Base-by-base conservation (phyloP, 1,139 yeast genomes). In the Debaryomyces robertsiae region DNA sequence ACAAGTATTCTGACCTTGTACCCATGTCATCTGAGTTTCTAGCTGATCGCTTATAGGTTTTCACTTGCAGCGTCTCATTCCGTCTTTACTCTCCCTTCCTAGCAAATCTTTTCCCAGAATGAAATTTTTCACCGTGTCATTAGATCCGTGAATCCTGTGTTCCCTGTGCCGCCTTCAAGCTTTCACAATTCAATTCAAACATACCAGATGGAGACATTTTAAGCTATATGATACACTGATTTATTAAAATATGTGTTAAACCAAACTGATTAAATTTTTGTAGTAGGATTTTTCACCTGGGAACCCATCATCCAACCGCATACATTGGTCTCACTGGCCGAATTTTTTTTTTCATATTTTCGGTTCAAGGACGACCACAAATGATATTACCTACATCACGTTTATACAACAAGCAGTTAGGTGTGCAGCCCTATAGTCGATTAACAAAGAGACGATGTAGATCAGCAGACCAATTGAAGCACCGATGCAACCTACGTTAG, bases 121-220 rank as follows among this genome's bases (percentile, higher is more conserved):
- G n/a, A n/a, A n/a, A n/a, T n/a, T n/a, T n/a, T n/a, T n/a, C n/a
- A n/a, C n/a, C n/a, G n/a, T n/a, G n/a, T n/a, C n/a, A n/a, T n/a
- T n/a, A n/a, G n/a, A n/a, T n/a, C n/a, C n/a, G n/a, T n/a, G n/a
- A n/a, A n/a, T 19, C 22, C 7, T 19, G 22, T 19, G 5, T 19
- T 5, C 22, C 22, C 7, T 19, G 22, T 6, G 7, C 7, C 7
- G 7, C 22, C 22, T 19, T 19, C 22, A 7, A 7, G 22, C 5
- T 19, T 19, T 19, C 5, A 19, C 7, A 19, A 19, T 16, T 33
- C 37, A 23, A 14, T 30, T 30, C 28, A 28, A 43, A 61, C 67
- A 61, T 61, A 61, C 67, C 65, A 61, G 66, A 33, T 33, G 36
- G 50, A 53, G 67, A 61, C 67, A 61, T 61, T 51, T 50, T 61